Evolutionary conservation across 2,329 filamentous ascomycete species (phyloP), one percentile per base, ranked within the genome.

Genomic region (Aspergillus pseudoglaucus): DNA sequence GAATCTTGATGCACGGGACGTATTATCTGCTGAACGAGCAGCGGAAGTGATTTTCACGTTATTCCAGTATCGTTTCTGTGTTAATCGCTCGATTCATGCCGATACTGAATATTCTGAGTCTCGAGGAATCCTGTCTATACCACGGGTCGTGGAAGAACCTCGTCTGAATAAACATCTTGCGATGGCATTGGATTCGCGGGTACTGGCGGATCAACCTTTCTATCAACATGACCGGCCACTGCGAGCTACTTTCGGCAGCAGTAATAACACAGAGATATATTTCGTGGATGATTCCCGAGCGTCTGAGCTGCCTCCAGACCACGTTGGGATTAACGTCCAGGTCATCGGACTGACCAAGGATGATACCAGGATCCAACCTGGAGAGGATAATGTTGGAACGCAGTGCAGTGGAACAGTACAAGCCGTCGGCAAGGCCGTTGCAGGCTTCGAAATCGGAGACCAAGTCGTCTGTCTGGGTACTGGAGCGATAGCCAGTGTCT

Each of bases 251-350:
- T 38, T 42, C 5, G 43, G 42, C n/a, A 38, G 35, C 3, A 20
- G 23, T 9, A 18, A 18, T 7, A 23, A 22, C 2, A 15, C 41
- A 1, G 35, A 42, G 8, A 42, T 55, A 7, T 18, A 45, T 14
- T 55, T 59, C 25, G 46, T 48, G 4, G 23, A 43, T 6, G 52
- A 59, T 32, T 15, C 6, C 2, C 33, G 44, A 30, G 23, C 32
- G 8, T 8, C 18, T 3, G 38, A 44, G 5, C 41, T 57, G 1
- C 52, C 50, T 3, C 38, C 30, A 0, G 57, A 63, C n/a, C 35
- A 62, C 4, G 51, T 70, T 14, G 61, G 64, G 8, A 60, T 71
- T 22, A 53, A 59, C 33, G 60, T 66, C 37, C 65, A 67, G 18
- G 62, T 63, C 0, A 54, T 60, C 2, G 56, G 60, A 7, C 37